Evolutionary conservation across 1,284 basidiomycete genomes (phyloP).

Genomic region (Grifola frondosa): DNA sequence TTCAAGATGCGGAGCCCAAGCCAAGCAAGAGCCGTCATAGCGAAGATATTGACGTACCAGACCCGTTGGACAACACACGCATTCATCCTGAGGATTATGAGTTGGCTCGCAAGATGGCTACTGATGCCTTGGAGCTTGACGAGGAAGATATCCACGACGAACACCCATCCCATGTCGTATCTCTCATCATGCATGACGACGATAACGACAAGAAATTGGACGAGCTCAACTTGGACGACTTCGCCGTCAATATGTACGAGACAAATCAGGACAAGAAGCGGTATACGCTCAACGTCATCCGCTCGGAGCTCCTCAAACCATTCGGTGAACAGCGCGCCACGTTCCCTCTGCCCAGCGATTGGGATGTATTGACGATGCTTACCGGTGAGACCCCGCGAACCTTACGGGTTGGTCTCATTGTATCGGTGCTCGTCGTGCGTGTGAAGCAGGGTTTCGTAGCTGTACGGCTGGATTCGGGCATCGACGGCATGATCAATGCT

Average conservation of each 20-base stretch:
- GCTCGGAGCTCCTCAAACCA: constrained; percentile 84
- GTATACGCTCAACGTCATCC: constrained; percentile 85
- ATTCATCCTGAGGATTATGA: constrained; percentile 99
- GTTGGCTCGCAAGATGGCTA: constrained; percentile 97
- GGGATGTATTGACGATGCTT: constrained; percentile 93
- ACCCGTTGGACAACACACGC: constrained; percentile 93
- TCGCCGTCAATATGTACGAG: constrained; percentile 88
- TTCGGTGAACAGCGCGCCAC: constrained; percentile 77
- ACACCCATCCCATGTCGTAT: constrained; percentile 86
- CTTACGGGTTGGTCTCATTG: constrained; percentile 77
- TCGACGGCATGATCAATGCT: constrained; percentile 81
- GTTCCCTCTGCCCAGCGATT: constrained; percentile 69
- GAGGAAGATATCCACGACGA: constrained; percentile 92
- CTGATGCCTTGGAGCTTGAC: constrained; percentile 93
- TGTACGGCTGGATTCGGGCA: constrained; percentile 87
- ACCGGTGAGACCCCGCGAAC: constrained; percentile 89
- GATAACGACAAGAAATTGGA: constrained; percentile 83
- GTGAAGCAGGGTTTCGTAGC: constrained; percentile 52
- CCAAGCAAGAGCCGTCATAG: constrained; percentile 66
- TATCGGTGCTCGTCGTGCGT: constrained; percentile 78
- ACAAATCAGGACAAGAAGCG: constrained; percentile 85
- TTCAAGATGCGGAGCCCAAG: constrained; percentile 58
- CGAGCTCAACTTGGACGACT: constrained; percentile 95
- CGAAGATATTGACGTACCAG: constrained; percentile 69
- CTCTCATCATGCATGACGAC: constrained; percentile 81